phyloP scores from a whole-genome alignment of 2,329 filamentous ascomycete genomes.

The Sordariomycetes sp. region DNA sequence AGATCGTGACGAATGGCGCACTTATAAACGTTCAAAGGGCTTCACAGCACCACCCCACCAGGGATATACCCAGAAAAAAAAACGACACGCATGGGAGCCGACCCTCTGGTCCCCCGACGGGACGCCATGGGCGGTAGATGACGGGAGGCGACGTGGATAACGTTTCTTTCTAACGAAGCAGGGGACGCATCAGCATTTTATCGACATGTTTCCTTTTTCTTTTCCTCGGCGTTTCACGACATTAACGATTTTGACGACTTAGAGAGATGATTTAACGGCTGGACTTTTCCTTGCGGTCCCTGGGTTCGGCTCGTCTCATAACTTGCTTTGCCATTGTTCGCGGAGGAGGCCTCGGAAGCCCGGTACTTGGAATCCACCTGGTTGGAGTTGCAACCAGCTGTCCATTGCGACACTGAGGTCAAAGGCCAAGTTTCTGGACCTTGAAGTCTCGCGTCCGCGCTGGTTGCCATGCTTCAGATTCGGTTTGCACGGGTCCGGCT shows the following conservation, averaged over 20 bases:
- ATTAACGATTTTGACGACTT: conserved; percentile 4
- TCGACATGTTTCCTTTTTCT: conserved; percentile 1
- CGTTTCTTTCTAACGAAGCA: not conserved
- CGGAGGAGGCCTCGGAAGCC: not conserved
- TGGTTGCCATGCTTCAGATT: not conserved
- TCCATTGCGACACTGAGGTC: not conserved
- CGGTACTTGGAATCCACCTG: not conserved
- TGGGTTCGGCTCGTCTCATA: not conserved
- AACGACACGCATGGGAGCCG: conserved; percentile 2
- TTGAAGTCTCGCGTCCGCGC: not conserved
- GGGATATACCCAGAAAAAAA: conserved; percentile 4
- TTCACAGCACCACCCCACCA: conserved; percentile 6
- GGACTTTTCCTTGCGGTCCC: not conserved
- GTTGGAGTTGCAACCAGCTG: not conserved
- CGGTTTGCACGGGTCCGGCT: not conserved
- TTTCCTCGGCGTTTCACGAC: not conserved
- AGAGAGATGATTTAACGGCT: conserved; percentile 6
- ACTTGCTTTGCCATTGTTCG: not conserved
- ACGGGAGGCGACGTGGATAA: not conserved
- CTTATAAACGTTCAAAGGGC: conserved; percentile 6
- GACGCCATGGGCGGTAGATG: not conserved
- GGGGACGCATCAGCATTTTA: not conserved
- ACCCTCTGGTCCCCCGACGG: not conserved
- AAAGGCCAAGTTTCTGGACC: not conserved
- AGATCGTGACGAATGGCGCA: conserved; percentile 5